These are phyloP conservation scores for Nitzschia palea DNA, from an alignment of 108 stramenopile genomes.

Conservation along the genomic window DNA sequence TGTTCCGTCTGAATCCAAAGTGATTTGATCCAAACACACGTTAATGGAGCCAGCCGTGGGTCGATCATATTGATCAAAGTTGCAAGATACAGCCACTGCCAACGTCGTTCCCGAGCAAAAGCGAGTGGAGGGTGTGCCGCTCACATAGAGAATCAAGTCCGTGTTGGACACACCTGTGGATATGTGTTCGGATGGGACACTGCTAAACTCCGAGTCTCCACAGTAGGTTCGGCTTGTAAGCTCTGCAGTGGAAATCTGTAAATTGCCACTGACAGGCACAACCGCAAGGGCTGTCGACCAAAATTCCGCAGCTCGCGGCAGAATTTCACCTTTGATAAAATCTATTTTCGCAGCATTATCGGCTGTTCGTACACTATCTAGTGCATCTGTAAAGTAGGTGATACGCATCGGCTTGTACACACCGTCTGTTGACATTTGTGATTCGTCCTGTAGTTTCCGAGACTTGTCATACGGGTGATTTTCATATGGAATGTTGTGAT, in stretches of 20 bases:
- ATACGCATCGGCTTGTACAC: constrained; percentile 78
- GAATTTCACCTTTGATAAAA: constrained; percentile 70
- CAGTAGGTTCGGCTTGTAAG: constrained; percentile 69
- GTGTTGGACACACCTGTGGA: constrained; percentile 56
- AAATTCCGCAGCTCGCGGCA: constrained; percentile 61
- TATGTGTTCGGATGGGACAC: constrained; percentile 68
- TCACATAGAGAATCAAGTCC: constrained; percentile 78
- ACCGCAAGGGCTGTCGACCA: constrained; percentile 73
- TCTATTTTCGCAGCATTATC: constrained; percentile 64
- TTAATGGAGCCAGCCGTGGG: constrained; percentile 81
- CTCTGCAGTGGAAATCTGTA: constrained; percentile 61
- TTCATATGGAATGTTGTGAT: constrained; percentile 59
- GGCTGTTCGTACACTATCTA: constrained; percentile 47
- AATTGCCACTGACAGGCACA: constrained; percentile 68
- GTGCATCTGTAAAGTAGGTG: constrained; percentile 60
- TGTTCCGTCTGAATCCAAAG: constrained; percentile 56
- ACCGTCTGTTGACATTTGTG: background rate
- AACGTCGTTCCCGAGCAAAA: constrained; percentile 76
- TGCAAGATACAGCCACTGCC: constrained; percentile 78
- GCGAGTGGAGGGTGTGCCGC: constrained; percentile 59
- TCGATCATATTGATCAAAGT: constrained; percentile 70
- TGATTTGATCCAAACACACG: constrained; percentile 68
- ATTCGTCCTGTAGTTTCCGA: constrained; percentile 7
- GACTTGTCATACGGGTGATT: constrained; percentile 69
- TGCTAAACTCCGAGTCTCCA: constrained; percentile 79